phyloP scores from a whole-genome alignment of 768 basidiomycete genomes.

The Asterophora parasitica region DNA sequence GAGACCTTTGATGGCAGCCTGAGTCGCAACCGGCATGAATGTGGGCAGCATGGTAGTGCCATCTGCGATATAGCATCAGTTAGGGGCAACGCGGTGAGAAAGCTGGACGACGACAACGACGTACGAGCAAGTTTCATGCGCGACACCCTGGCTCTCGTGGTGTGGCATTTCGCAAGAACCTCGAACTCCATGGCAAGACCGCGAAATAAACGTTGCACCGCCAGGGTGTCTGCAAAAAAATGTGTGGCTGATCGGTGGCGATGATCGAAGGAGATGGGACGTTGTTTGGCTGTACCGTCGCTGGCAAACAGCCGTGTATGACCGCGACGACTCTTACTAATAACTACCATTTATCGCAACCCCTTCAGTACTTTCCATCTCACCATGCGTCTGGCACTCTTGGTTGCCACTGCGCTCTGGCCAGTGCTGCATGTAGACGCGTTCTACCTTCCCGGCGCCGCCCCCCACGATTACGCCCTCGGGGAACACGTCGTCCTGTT shows the following conservation, averaged over 20 bases:
- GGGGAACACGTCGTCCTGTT: conserved; percentile 76
- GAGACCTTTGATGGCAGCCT: conserved; percentile 89
- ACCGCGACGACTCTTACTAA: not conserved
- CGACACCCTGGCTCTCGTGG: conserved; percentile 81
- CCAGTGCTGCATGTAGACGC: conserved; percentile 36
- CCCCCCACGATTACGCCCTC: conserved; percentile 73
- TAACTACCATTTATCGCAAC: not conserved
- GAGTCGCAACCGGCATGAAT: conserved; percentile 93
- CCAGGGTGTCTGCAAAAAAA: conserved; percentile 8
- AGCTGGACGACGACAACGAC: conserved; percentile 20
- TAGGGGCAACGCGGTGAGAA: conserved; percentile 2
- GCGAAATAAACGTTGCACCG: conserved; percentile 14
- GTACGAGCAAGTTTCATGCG: conserved; percentile 78
- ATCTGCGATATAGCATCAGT: conserved; percentile 37
- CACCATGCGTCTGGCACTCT: conserved; percentile 21
- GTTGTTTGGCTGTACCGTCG: not conserved
- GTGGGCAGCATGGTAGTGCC: conserved; percentile 81
- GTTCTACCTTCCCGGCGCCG: conserved; percentile 91
- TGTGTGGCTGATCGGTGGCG: not conserved
- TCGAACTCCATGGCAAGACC: conserved; percentile 68
- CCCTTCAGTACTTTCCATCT: conserved; percentile 1
- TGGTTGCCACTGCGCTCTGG: conserved; percentile 17
- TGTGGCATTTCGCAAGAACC: conserved; percentile 73
- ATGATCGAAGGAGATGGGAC: too few species aligned
- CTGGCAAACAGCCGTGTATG: not conserved